Evolutionary conservation across 2,329 filamentous ascomycete genomes (phyloP), one percentile per base, ranked within the genome.

Genomic region (Xylaria arbuscula): DNA sequence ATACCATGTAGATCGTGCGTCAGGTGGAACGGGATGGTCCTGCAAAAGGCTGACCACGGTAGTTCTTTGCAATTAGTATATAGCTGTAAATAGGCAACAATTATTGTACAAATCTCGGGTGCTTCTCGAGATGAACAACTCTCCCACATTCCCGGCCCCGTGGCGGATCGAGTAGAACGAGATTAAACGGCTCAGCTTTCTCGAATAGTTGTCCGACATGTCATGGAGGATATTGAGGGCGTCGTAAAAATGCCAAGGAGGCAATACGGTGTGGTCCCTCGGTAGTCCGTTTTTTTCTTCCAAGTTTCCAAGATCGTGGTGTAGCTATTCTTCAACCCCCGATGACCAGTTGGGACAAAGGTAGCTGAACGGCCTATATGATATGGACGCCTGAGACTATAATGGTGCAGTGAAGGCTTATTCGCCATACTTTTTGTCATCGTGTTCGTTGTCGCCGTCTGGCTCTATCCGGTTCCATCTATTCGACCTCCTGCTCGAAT

Each of bases 41-140:
- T 53, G 48, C 28, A 13, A 48, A 11, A n/a, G 15, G 17, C 8
- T 51, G 24, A 38, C 40, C 19, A 32, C 50, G 17, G 17, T 28
- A 11, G 32, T 59, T 45, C 40, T 50, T 50, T 56, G 50, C 32
- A 28, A 60, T 55, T 58, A 60, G 36, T 62, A 51, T 22, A 62
- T 54, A 40, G 48, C 57, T 59, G 47, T 54, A 36, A 40, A 19
- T 48, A 58, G 40, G 24, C 22, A 58, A 57, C 34, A 53, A 40
- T 56, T 68, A 58, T 66, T 66, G 38, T 69, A 66, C 62, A 69
- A 24, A 36, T 54, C 8, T 53, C 51, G 40, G 42, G 10, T 19
- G n/a, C 48, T 58, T 40, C 34, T 57, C 17, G 51, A 28, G n/a
- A 47, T n/a, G 24, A 28, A 54, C 38, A 17, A 24, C 15, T 45